Percentiles rank a stretch among this genome's conserved stretches.
Evolutionary conservation across 2,329 filamentous ascomycete genomes (phyloP).

Genomic region (Emmonsia crescens): DNA sequence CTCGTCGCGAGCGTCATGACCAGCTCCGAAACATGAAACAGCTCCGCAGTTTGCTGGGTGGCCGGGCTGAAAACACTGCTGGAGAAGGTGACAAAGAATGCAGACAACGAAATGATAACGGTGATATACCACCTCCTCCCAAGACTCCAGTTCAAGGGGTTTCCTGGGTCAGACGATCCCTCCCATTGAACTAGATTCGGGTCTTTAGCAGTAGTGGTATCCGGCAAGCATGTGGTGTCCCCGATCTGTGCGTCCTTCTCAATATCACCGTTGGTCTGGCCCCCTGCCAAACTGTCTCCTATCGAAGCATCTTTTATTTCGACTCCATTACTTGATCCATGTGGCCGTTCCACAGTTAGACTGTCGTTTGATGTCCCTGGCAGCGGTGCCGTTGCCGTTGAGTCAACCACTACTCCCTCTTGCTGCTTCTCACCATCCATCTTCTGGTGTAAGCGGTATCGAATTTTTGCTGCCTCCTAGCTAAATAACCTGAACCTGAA

Average conservation of each 20-base stretch:
- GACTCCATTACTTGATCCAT: not conserved
- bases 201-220: not conserved
- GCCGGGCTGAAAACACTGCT: slow-evolving; percentile 38
- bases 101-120: slow-evolving; percentile 31
- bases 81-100: slow-evolving; percentile 39
- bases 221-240: not conserved
- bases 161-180: not conserved
- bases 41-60: slow-evolving; percentile 27
- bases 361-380: not conserved
- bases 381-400: not conserved
- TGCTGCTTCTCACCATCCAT: not conserved
- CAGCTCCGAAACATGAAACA: slow-evolving; percentile 38
- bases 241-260: not conserved
- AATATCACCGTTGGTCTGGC: not conserved
- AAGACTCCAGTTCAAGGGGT: slow-evolving; percentile 5
- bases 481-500: not conserved
- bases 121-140: slow-evolving; percentile 35
- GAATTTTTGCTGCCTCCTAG: not conserved
- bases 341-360: not conserved
- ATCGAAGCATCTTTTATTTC: not conserved
- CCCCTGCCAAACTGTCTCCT: not conserved
- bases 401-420: not conserved
- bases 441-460: not conserved
- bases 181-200: slow-evolving; percentile 3
- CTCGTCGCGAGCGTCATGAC: slow-evolving; percentile 42